phyloP scores from a whole-genome alignment of 208 protist genomes.

The Strigomonas galati region DNA sequence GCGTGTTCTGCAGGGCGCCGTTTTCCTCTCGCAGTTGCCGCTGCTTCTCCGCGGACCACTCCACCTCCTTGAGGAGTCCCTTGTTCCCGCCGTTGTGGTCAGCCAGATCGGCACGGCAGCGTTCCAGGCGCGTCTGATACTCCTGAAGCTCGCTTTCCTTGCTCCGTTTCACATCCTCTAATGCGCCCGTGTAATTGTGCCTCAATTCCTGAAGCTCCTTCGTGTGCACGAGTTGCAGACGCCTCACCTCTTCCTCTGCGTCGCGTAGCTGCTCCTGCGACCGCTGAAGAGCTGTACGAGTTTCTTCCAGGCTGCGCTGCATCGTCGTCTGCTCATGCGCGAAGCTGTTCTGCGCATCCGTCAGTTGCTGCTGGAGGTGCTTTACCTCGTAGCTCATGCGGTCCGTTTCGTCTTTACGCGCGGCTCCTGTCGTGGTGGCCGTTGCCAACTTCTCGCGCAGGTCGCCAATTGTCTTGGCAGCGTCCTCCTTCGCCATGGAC shows the following conservation, averaged over 20 bases:
- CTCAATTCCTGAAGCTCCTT: slow-evolving; percentile 42
- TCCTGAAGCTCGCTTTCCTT: slow-evolving; percentile 49
- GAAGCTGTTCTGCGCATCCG: slow-evolving; percentile 26
- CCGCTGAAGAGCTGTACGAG: slow-evolving; percentile 21
- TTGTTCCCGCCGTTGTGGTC: slow-evolving; percentile 45
- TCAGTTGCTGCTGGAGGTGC: slow-evolving; percentile 33
- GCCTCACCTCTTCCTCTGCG: slow-evolving; percentile 47
- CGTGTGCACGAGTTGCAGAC: slow-evolving; percentile 28
- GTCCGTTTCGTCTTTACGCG: slow-evolving; percentile 32
- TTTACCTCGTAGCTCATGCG: slow-evolving; percentile 44
- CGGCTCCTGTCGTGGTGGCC: slow-evolving; percentile 18
- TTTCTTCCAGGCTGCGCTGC: slow-evolving; percentile 32
- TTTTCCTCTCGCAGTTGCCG: slow-evolving; percentile 31
- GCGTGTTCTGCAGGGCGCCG: slow-evolving; percentile 10
- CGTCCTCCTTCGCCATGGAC: slow-evolving; percentile 20
- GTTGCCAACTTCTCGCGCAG: slow-evolving; percentile 40
- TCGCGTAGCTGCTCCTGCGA: slow-evolving; percentile 46
- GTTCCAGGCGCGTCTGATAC: slow-evolving; percentile 39
- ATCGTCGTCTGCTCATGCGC: slow-evolving; percentile 32
- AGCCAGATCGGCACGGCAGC: slow-evolving; percentile 33
- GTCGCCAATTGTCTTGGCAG: slow-evolving; percentile 19
- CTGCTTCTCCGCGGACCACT: slow-evolving; percentile 28
- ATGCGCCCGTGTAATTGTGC: slow-evolving; percentile 24
- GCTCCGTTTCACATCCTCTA: slow-evolving; percentile 30
- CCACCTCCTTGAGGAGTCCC: slow-evolving; percentile 36